Evolutionary conservation across 208 protist genomes (phyloP), one percentile per base, ranked within the genome.

Genomic region (Acanthamoeba healyi): DNA sequence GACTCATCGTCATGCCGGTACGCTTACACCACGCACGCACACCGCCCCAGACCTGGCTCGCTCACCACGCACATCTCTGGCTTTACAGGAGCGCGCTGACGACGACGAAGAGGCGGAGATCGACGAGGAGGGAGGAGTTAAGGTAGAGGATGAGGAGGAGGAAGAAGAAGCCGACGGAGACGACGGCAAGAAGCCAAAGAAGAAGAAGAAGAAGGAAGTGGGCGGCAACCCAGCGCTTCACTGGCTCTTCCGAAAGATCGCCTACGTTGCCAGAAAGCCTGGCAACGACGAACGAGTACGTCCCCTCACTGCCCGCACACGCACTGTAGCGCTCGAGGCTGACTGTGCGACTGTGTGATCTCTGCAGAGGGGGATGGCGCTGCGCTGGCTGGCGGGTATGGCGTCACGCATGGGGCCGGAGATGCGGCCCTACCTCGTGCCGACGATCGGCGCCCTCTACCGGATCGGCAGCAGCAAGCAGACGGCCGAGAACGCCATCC

Each of bases 361-460:
- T 29, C 17, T 58, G 79, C 82, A 90, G 82, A 58, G 82, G 54
- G 49, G 49, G 34, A 58, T 90, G 36, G 82, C 58, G 24, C 58
- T 90, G 51, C 82, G 82, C 10, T 90, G 82, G 82, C 67, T 90
- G 22, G 82, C 82, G 38, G 82, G 82, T 22, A 90, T 90, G 82
- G 49, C 82, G n/a, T 32, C 58, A 51, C 49, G 58, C 1, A 17
- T 90, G 54, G 58, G 36, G 19, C 34, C 15, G 32, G 82, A 90
- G 22, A 40, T 90, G 82, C 14, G 42, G 58, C 38, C 49, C n/a
- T 90, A 70, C 51, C 58, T 90, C 34, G n/a, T 90, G 19, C 82
- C 82, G 24, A 90, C 58, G 38, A 58, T 90, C 54, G 49, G 54
- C 36, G 54, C 82, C 24, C 82, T 90, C n/a, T 90, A 90, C 58